phyloP scores from a whole-genome alignment of 75 land plant species.

The Azolla pinnata region DNA sequence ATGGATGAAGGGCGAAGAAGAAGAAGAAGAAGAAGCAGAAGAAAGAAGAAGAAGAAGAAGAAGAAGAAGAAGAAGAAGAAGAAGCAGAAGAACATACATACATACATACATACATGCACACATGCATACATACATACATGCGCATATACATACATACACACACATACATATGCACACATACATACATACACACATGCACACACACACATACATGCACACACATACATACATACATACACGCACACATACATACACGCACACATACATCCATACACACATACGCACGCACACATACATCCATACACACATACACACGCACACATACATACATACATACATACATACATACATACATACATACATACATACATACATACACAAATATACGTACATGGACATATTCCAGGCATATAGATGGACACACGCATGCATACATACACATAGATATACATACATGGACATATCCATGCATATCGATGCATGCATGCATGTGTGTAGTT shows the following conservation, averaged over 20 bases:
- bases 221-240: background rate
- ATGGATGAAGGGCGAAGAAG: too few species aligned
- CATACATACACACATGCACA: background rate
- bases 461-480: background rate
- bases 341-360: conserved; percentile 1
- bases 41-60: too few species aligned
- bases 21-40: too few species aligned
- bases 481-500: background rate
- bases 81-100: background rate
- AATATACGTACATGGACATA: background rate
- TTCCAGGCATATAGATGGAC: background rate
- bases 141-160: background rate
- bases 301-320: background rate
- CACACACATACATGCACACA: background rate
- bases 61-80: too few species aligned
- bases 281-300: background rate
- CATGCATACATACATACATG: conserved; percentile 1
- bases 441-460: background rate
- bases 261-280: background rate
- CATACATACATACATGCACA: background rate
- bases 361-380: background rate
- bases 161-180: background rate
- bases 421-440: background rate
- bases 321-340: background rate
- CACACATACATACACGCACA: background rate